phyloP scores from a whole-genome alignment of 164 flowering plant genomes.

The Buxus sempervirens region DNA sequence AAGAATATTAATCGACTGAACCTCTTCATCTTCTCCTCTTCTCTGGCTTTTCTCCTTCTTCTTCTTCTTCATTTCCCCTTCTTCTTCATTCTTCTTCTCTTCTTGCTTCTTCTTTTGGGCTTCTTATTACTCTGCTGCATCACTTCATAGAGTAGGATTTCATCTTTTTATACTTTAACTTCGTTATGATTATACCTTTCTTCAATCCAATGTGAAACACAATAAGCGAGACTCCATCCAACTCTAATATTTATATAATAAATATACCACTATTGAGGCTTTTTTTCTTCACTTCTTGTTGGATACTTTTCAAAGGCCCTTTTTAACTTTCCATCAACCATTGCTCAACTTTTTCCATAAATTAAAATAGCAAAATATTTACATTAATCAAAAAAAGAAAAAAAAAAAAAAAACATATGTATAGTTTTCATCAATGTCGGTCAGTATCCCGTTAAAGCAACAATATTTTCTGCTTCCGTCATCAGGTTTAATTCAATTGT shows the following conservation, averaged over 20 bases:
- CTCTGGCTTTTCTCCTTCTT: too few relatives aligned
- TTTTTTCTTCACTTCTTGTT: not conserved
- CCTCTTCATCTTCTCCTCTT: too few relatives aligned
- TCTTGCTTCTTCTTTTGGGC: too few relatives aligned
- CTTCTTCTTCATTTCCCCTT: too few relatives aligned
- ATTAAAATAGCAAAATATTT: not conserved
- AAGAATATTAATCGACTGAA: too few relatives aligned
- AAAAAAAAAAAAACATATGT: too few relatives aligned
- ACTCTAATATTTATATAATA: too few relatives aligned
- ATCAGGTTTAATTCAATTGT: not conserved
- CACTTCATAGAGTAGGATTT: not conserved
- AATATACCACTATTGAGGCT: too few relatives aligned
- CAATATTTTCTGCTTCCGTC: not conserved
- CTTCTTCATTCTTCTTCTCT: too few relatives aligned
- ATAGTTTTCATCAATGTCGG: not conserved
- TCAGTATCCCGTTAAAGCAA: not conserved
- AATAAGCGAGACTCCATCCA: not conserved
- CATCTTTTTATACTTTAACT: not conserved
- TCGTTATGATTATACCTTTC: not conserved
- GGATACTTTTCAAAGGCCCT: not conserved
- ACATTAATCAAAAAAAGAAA: too few relatives aligned
- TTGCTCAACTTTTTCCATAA: not conserved
- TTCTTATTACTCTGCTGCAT: too few relatives aligned
- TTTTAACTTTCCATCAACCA: not conserved
- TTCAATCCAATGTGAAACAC: not conserved